Base-by-base conservation (phyloP, 2,329 filamentous ascomycete species). In the Coniochaeta sp. region DNA sequence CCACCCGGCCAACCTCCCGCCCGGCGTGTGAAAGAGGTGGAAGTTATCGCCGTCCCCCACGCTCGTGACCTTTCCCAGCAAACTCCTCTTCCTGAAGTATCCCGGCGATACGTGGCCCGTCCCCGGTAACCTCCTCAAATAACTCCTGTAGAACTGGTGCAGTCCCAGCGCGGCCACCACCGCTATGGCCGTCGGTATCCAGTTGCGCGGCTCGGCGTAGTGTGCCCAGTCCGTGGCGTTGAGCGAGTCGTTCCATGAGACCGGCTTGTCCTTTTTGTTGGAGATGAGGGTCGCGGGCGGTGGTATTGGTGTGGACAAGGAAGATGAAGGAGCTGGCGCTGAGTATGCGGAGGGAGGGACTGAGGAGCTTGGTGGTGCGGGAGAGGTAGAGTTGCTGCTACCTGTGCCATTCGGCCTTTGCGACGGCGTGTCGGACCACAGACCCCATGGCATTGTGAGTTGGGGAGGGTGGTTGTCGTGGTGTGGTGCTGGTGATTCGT, bases 31-130 rank as follows among this genome's bases (percentile, higher is more conserved):
- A 66, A 87, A 99, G 47, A 99, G 68, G 60, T 94, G 87, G 67
- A 99, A 96, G 65, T 92, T 92, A 69, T 99, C 94, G 4, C 91
- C 95, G 76, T 99, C 94, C 38, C 95, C 94, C 22, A 99, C 94
- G 60, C 88, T 91, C 12, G 92, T 96, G 38, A 97, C 94, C 55
- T 80, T 81, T 13, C 94, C 94, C 60, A 92, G 87, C 38, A 99
- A 65, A 59, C 82, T 91, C 60, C 88, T 79, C 55, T 76, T 83
- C 45, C 88, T 82, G 65, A 92, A 92, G 64, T 85, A 86, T 10
- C 76, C 73, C 2, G 89, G 87, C 47, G 83, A 82, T 59, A 99
- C 86, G 64, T 91, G 79, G 22, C 80, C 76, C 31, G 89, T 82
- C 52, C 83, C 85, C 4, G 91, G 91, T 52, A 97, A 89, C 50